Conservation (phyloP, 2,329 filamentous ascomycete genomes). For the Cyclaneusma minus region DNA sequence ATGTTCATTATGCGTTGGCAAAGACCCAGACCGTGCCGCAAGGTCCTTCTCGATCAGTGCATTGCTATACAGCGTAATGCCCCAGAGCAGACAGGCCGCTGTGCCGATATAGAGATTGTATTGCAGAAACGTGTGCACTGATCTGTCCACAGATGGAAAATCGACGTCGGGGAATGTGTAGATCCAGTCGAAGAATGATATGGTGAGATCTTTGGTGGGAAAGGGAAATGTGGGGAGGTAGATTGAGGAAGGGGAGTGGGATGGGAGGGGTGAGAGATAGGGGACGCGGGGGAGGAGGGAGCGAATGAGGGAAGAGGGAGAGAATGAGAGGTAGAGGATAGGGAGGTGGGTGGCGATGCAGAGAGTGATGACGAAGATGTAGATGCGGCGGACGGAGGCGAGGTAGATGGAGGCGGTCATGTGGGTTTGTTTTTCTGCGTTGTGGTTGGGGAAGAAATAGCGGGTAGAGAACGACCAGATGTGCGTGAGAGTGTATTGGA, state of each 20-base stretch:
- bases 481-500: slow-evolving; percentile 19
- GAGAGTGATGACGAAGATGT: slow-evolving; percentile 22
- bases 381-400: slow-evolving; percentile 9
- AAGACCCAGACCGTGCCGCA: slow-evolving; percentile 8
- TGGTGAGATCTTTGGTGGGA: slow-evolving; percentile 19
- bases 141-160: too few relatives aligned
- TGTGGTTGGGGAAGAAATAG: slow-evolving; percentile 12
- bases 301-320: slow-evolving; percentile 20
- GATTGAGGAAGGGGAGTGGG: slow-evolving; percentile 20
- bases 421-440: slow-evolving; percentile 24
- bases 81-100: slow-evolving; percentile 27
- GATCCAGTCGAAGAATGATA: too few relatives aligned
- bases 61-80: slow-evolving; percentile 19
- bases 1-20: too few relatives aligned
- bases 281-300: slow-evolving; percentile 19
- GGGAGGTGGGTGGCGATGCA: slow-evolving; percentile 23
- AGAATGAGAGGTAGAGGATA: slow-evolving; percentile 23
- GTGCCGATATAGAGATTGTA: slow-evolving; percentile 31
- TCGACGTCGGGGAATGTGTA: slow-evolving; percentile 7
- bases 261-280: slow-evolving; percentile 19
- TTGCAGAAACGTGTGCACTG: slow-evolving; percentile 27
- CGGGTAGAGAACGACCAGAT: slow-evolving; percentile 3
- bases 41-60: slow-evolving; percentile 10
- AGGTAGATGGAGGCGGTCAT: too few relatives aligned
- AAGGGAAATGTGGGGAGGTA: slow-evolving; percentile 21